phyloP scores from a whole-genome alignment of 2,329 filamentous ascomycete genomes.

The Hymenoscyphus fraxineus region DNA sequence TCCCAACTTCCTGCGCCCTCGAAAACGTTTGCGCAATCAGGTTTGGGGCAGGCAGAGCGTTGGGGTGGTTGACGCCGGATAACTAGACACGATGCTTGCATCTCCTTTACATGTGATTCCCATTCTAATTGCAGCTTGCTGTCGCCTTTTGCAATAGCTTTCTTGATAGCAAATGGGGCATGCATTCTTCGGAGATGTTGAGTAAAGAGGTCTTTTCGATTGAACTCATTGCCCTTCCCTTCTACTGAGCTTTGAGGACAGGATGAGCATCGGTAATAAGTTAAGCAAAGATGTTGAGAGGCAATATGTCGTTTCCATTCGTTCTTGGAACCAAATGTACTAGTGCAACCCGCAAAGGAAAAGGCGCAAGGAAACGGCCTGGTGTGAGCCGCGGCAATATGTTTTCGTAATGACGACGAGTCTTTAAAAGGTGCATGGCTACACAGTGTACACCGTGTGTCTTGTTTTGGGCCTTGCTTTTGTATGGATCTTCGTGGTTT shows the following conservation, averaged over 20 bases:
- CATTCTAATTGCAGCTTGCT: slow-evolving; percentile 58
- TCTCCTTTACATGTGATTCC: slow-evolving; percentile 63
- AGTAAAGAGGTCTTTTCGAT: slow-evolving; percentile 92
- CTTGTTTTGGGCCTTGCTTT: slow-evolving; percentile 48
- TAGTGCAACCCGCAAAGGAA: slow-evolving; percentile 75
- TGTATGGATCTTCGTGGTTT: slow-evolving; percentile 35
- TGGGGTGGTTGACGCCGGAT: slow-evolving; percentile 66
- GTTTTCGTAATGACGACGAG: slow-evolving; percentile 61
- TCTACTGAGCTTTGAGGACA: slow-evolving; percentile 53
- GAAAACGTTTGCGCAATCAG: slow-evolving; percentile 69
- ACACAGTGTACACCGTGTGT: slow-evolving; percentile 58
- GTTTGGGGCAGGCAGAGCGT: slow-evolving; percentile 65
- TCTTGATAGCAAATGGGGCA: slow-evolving; percentile 62
- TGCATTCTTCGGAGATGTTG: slow-evolving; percentile 96
- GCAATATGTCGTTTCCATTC: slow-evolving; percentile 96
- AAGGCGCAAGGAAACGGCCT: slow-evolving; percentile 83
- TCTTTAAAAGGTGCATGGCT: slow-evolving; percentile 65
- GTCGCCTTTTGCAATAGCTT: slow-evolving; percentile 54
- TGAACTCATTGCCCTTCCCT: slow-evolving; percentile 69
- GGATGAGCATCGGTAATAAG: slow-evolving; percentile 61
- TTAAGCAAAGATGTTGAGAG: slow-evolving; percentile 77
- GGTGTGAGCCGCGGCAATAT: slow-evolving; percentile 65
- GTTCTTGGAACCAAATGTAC: slow-evolving; percentile 88
- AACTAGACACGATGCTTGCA: slow-evolving; percentile 71
- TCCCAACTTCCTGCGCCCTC: slow-evolving; percentile 76